Evolutionary conservation across 2,329 filamentous ascomycete species (phyloP).

Genomic region (Pyrenophora graminea): DNA sequence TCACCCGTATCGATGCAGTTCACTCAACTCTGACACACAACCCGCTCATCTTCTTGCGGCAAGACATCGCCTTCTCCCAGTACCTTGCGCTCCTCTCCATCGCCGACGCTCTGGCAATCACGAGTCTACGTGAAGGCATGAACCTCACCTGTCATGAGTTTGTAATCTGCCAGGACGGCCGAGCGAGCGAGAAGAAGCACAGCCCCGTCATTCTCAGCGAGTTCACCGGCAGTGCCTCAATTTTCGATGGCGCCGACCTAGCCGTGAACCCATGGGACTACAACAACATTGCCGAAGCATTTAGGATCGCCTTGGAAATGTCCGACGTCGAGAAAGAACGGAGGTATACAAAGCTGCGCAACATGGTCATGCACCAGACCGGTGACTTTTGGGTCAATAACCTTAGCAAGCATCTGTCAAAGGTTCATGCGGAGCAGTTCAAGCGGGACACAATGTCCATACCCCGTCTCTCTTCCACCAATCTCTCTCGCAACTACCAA

Average conservation of each 20-base stretch:
- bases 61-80: constrained; percentile 90
- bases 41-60: constrained; percentile 89
- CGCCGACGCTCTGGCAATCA: constrained; percentile 91
- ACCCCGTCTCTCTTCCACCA: constrained; percentile 75
- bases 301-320: constrained; percentile 84
- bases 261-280: constrained; percentile 97
- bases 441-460: constrained; percentile 83
- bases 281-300: constrained; percentile 81
- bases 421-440: constrained; percentile 82
- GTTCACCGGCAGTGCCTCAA: constrained; percentile 87
- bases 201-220: constrained; percentile 91
- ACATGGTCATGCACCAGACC: constrained; percentile 77
- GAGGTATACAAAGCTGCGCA: constrained; percentile 75
- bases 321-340: constrained; percentile 69
- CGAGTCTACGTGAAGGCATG: constrained; percentile 95
- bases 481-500: constrained; percentile 69
- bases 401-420: constrained; percentile 71
- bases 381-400: constrained; percentile 84
- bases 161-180: constrained; percentile 88
- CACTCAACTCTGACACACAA: constrained; percentile 92
- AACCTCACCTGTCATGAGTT: constrained; percentile 95
- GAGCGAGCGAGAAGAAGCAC: constrained; percentile 72
- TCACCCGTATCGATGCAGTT: constrained; percentile 88
- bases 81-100: constrained; percentile 90
- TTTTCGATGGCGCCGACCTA: constrained; percentile 80